Conservation (phyloP, 768 basidiomycete genomes). For the Tricholoma terreum region DNA sequence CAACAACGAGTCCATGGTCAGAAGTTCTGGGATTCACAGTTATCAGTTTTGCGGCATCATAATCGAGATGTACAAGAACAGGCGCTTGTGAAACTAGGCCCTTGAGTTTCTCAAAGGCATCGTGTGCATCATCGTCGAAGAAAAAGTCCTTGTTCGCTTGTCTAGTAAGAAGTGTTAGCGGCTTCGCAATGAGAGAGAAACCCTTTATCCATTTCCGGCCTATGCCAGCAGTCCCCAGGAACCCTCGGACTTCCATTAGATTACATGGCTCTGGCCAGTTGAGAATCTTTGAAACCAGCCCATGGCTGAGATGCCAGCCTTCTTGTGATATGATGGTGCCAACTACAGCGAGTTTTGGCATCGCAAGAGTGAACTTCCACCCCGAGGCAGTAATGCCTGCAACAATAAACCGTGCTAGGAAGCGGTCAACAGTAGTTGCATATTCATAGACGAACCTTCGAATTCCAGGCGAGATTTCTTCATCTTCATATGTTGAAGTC, state of each 20-base stretch:
- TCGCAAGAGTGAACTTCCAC: conserved; percentile 22
- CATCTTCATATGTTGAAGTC: conserved; percentile 11
- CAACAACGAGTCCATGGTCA: conserved; percentile 24
- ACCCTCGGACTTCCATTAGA: conserved; percentile 18
- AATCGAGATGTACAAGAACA: conserved; percentile 31
- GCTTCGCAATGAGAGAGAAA: conserved; percentile 23
- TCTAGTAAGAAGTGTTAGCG: conserved; percentile 18
- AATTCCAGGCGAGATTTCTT: conserved; percentile 20
- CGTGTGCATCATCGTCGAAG: conserved; percentile 18
- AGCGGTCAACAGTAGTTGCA: conserved; percentile 15
- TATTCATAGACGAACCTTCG: conserved; percentile 28
- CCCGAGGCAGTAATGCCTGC: conserved; percentile 33
- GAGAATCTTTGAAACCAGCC: conserved; percentile 21
- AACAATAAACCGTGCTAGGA: conserved; percentile 16
- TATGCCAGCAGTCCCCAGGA: conserved; percentile 23
- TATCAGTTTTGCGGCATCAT: conserved; percentile 10
- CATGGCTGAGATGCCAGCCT: conserved; percentile 26
- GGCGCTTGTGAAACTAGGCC: conserved; percentile 17
- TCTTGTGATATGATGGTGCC: conserved; percentile 24
- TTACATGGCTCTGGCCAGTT: conserved; percentile 21
- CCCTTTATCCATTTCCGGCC: conserved; percentile 21
- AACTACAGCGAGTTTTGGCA: conserved; percentile 22
- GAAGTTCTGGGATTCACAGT: conserved; percentile 3
- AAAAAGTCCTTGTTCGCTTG: conserved; percentile 18
- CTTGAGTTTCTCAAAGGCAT: conserved; percentile 28